A percentile compares a stretch with the other conserved stretches of the same genome.
These are phyloP conservation scores for Pyrenula massariospora DNA, from an alignment of 495 filamentous ascomycete genomes.

Conservation along the genomic window DNA sequence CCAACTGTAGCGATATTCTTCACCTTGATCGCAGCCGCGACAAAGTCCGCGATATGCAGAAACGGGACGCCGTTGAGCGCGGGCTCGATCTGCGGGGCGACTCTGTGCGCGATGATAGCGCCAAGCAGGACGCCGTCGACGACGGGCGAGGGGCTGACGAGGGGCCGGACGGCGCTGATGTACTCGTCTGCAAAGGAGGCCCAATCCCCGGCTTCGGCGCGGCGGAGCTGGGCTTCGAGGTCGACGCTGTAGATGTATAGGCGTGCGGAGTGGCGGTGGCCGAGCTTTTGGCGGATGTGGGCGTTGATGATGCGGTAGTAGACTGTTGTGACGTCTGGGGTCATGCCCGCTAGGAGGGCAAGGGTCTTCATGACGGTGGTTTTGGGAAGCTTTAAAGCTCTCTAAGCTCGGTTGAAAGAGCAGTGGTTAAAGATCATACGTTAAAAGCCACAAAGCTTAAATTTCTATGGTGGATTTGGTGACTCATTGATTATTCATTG, in stretches of 20 bases:
- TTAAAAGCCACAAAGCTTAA: constrained; percentile 1
- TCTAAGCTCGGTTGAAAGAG: neutral
- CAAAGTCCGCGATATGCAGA: constrained; percentile 9
- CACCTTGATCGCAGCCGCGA: constrained; percentile 5
- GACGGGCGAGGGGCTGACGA: neutral
- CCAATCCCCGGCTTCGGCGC: constrained; percentile 3
- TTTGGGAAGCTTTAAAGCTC: neutral
- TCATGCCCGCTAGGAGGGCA: constrained; percentile 4
- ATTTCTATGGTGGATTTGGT: neutral
- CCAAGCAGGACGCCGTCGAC: constrained; percentile 9
- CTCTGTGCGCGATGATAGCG: constrained; percentile 11
- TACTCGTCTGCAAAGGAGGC: constrained; percentile 2
- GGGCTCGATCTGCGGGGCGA: constrained; percentile 2
- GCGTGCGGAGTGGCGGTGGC: constrained; percentile 5
- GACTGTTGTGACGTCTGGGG: constrained; percentile 9
- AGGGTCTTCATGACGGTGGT: neutral
- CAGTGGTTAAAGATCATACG: neutral
- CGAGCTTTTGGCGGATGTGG: constrained; percentile 5
- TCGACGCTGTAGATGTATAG: constrained; percentile 11
- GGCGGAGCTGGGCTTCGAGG: constrained; percentile 8
- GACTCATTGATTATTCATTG: neutral
- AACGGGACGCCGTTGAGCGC: constrained; percentile 3
- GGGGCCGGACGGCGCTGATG: constrained; percentile 1
- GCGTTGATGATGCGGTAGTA: constrained; percentile 12
- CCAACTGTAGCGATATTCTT: constrained; percentile 4